Percentiles rank a stretch among this genome's conserved stretches.
phyloP scores from a whole-genome alignment of 352 stramenopile genomes.

The Blastocystis sp. region DNA sequence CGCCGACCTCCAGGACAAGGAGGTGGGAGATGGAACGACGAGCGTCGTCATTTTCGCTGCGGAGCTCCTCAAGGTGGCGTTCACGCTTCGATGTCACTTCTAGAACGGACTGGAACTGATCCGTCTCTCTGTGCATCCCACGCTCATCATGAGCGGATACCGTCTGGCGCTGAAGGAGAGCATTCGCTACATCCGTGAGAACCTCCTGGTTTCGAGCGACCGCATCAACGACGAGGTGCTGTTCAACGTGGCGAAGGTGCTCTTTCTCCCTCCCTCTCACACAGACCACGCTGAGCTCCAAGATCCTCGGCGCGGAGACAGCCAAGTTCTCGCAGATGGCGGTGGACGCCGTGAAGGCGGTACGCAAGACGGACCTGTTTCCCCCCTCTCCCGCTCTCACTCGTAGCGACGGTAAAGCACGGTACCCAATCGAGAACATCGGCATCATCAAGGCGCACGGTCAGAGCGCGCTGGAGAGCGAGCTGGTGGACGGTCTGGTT shows the following conservation, averaged over 20 bases:
- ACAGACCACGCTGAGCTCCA: conserved; percentile 96
- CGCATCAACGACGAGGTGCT: conserved; percentile 82
- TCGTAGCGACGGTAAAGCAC: conserved; percentile 62
- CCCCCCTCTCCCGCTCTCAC: not conserved
- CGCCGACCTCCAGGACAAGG: conserved; percentile 90
- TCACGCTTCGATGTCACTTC: not conserved
- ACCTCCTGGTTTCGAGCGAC: conserved; percentile 86
- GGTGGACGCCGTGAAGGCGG: conserved; percentile 86
- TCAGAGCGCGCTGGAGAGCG: conserved; percentile 73
- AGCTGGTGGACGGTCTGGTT: conserved; percentile 84
- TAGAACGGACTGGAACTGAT: conserved; percentile 61
- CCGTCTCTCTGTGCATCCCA: conserved; percentile 85
- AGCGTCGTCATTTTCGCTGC: conserved; percentile 95
- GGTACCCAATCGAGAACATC: conserved; percentile 91
- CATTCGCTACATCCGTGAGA: conserved; percentile 95
- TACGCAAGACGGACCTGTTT: conserved; percentile 74
- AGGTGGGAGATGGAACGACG: conserved; percentile 97
- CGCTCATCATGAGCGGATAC: conserved; percentile 96
- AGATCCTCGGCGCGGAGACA: conserved; percentile 91
- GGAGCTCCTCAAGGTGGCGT: conserved; percentile 79
- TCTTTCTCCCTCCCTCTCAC: conserved; percentile 60
- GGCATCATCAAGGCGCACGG: conserved; percentile 95
- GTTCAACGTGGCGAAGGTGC: conserved; percentile 74
- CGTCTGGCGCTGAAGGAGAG: conserved; percentile 87
- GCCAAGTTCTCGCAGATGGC: conserved; percentile 93